Conservation (phyloP, 495 filamentous ascomycete genomes). For the Penicillium cosmopolitanum region DNA sequence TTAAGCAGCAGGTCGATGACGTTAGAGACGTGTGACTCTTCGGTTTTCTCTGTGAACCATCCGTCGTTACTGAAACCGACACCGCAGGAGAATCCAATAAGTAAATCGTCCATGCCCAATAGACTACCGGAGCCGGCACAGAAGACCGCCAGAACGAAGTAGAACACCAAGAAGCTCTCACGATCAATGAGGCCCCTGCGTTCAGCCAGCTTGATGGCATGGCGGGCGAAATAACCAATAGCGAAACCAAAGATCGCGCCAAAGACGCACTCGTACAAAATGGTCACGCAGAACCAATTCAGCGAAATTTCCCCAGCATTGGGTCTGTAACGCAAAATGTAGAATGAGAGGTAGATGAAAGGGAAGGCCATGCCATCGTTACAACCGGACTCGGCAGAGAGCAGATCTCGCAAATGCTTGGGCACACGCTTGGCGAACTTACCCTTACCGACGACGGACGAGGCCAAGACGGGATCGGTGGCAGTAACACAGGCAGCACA, state of each 20-base stretch:
- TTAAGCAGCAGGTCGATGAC: conserved; percentile 98
- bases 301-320: conserved; percentile 69
- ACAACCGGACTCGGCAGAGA: conserved; percentile 97
- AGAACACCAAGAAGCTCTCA: conserved; percentile 98
- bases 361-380: conserved; percentile 99
- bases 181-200: conserved; percentile 85
- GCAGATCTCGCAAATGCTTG: conserved; percentile 91
- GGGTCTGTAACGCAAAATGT: conserved; percentile 79
- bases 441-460: conserved; percentile 97
- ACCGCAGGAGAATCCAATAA: conserved; percentile 92
- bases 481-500: conserved; percentile 94
- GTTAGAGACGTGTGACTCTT: conserved; percentile 98
- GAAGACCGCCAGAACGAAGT: conserved; percentile 95
- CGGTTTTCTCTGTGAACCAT: conserved; percentile 98
- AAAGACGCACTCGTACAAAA: conserved; percentile 96
- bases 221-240: conserved; percentile 86
- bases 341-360: conserved; percentile 91
- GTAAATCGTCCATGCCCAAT: conserved; percentile 91
- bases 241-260: conserved; percentile 87
- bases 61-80: conserved; percentile 99
- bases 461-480: conserved; percentile 96
- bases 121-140: conserved; percentile 93
- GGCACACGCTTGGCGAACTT: conserved; percentile 98
- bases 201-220: conserved; percentile 89
- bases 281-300: conserved; percentile 88